Conservation (phyloP, 1,284 basidiomycete species). For the Austroboletus olivaceoglutinosus region DNA sequence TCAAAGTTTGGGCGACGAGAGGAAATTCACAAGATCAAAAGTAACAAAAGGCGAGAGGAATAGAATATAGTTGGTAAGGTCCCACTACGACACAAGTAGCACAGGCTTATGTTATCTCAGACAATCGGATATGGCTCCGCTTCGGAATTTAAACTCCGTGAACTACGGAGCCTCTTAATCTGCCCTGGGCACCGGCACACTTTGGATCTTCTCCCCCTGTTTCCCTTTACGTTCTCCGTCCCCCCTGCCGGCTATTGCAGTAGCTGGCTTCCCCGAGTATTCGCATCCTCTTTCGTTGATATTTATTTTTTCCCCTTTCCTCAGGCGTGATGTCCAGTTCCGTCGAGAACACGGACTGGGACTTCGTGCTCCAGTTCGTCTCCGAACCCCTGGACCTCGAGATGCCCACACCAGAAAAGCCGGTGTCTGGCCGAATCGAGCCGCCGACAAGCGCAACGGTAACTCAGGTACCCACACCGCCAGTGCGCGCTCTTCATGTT, state of each 20-base stretch:
- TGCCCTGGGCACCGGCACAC: not conserved
- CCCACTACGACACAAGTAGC: not conserved
- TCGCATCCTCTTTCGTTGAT: not conserved
- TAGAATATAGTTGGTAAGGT: constrained; percentile 11
- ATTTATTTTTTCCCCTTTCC: not conserved
- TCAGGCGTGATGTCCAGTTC: constrained; percentile 21
- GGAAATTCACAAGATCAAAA: constrained; percentile 72
- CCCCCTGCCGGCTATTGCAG: constrained; percentile 1
- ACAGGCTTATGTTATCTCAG: not conserved
- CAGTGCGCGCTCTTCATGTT: constrained; percentile 41
- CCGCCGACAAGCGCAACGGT: constrained; percentile 14
- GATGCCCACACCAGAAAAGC: constrained; percentile 34
- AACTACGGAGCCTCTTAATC: constrained; percentile 12
- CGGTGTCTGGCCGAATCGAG: constrained; percentile 32
- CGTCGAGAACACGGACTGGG: constrained; percentile 56
- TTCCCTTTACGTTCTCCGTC: not conserved
- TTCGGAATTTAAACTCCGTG: constrained; percentile 18
- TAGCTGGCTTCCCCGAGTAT: not conserved
- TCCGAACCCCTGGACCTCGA: constrained; percentile 51
- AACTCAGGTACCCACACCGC: constrained; percentile 63
- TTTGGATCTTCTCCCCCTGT: constrained; percentile 25
- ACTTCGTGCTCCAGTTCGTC: constrained; percentile 61
- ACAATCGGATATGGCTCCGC: constrained; percentile 18
- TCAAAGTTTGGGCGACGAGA: constrained; percentile 89
- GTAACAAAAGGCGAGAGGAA: constrained; percentile 34